phyloP scores from a whole-genome alignment of 2,329 filamentous ascomycete genomes.

The Aspergillus carbonarius region DNA sequence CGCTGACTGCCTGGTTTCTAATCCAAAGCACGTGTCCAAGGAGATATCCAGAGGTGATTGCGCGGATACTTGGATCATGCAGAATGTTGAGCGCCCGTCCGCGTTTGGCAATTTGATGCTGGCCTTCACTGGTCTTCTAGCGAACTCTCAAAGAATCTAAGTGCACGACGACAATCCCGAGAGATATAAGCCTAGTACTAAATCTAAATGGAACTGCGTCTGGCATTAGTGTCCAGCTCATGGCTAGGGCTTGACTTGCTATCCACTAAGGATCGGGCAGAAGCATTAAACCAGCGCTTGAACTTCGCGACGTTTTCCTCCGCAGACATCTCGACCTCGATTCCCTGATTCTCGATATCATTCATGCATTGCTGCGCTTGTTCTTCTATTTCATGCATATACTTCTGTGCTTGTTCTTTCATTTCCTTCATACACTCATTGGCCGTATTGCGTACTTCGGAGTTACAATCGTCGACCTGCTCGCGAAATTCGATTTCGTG shows the following conservation, averaged over 20 bases:
- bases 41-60: too few relatives aligned
- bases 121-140: too few relatives aligned
- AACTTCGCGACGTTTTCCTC: conserved; percentile 8
- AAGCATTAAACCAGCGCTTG: conserved; percentile 14
- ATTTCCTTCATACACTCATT: conserved; percentile 17
- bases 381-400: conserved; percentile 15
- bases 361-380: conserved; percentile 16
- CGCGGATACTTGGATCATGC: too few relatives aligned
- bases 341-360: conserved; percentile 13
- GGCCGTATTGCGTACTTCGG: conserved; percentile 16
- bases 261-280: conserved; percentile 12
- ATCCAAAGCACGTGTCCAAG: too few relatives aligned
- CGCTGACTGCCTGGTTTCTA: too few relatives aligned
- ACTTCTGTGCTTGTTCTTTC: conserved; percentile 10
- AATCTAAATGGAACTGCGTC: conserved; percentile 20
- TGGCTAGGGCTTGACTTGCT: conserved; percentile 12
- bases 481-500: conserved; percentile 18
- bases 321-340: conserved; percentile 13
- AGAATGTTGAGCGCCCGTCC: too few relatives aligned
- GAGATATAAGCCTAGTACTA: neutral
- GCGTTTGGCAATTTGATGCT: too few relatives aligned
- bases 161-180: too few relatives aligned
- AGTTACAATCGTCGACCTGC: conserved; percentile 18
- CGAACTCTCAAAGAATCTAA: too few relatives aligned
- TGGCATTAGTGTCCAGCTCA: conserved; percentile 11